phyloP scores from a whole-genome alignment of 2,329 filamentous ascomycete species.

The Phialophora tarda region DNA sequence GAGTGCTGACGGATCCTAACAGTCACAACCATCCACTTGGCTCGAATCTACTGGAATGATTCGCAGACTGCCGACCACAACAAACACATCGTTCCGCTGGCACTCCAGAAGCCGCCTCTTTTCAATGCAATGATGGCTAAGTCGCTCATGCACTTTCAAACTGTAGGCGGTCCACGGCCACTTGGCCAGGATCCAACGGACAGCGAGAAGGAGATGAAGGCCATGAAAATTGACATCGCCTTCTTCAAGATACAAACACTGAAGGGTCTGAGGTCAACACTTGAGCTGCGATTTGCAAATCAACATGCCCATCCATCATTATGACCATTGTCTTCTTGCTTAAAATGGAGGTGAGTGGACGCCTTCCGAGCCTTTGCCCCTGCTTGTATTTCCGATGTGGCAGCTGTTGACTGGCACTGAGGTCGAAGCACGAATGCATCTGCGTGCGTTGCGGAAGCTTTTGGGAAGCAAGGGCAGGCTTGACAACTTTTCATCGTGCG shows the following conservation, averaged over 20 bases:
- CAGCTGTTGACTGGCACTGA: background rate
- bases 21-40: conserved; percentile 1
- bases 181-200: background rate
- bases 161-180: background rate
- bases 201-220: background rate
- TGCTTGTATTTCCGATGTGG: background rate
- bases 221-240: background rate
- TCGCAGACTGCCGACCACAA: background rate
- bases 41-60: conserved; percentile 5
- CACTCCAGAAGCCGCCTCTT: background rate
- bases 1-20: background rate
- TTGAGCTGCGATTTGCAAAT: background rate
- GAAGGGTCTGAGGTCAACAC: background rate
- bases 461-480: background rate
- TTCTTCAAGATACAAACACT: conserved; percentile 3
- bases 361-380: background rate
- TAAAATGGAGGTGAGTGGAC: conserved; percentile 1
- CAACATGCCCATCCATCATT: background rate
- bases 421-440: background rate
- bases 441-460: conserved; percentile 1
- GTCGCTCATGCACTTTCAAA: conserved; percentile 2
- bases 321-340: background rate
- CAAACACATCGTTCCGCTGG: background rate
- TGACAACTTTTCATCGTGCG: background rate
- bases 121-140: conserved; percentile 8